Conservation (phyloP, 1,284 basidiomycete species). For the Apiotrichum siamense region DNA sequence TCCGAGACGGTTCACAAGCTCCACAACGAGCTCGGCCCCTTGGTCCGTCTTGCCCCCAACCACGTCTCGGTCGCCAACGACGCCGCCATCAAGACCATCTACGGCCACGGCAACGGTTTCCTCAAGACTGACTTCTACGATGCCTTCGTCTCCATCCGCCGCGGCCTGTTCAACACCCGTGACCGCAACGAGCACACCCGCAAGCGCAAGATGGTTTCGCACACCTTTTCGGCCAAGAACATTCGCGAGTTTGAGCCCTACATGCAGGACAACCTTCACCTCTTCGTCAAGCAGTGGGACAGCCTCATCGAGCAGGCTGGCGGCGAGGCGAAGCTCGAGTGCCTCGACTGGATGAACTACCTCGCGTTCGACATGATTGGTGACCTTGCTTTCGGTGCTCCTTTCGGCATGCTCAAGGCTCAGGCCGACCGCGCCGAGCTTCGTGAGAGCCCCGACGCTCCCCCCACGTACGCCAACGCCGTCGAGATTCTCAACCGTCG, state of each 20-base stretch:
- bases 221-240: conserved; percentile 63
- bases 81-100: conserved; percentile 65
- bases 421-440: conserved; percentile 67
- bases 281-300: conserved; percentile 72
- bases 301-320: conserved; percentile 57
- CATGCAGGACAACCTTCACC: conserved; percentile 61
- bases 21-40: conserved; percentile 67
- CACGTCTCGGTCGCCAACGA: conserved; percentile 77
- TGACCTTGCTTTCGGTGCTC: conserved; percentile 74
- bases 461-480: conserved; percentile 59
- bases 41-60: conserved; percentile 82
- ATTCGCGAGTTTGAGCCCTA: conserved; percentile 67
- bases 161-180: conserved; percentile 52
- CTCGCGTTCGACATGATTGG: conserved; percentile 85
- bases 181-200: conserved; percentile 73
- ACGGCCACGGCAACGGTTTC: conserved; percentile 66
- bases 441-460: conserved; percentile 47
- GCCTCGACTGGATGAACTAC: conserved; percentile 70
- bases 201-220: conserved; percentile 81
- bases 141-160: conserved; percentile 65
- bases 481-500: conserved; percentile 82
- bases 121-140: conserved; percentile 69
- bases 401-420: conserved; percentile 81
- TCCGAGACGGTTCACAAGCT: conserved; percentile 68
- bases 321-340: conserved; percentile 58